These are phyloP conservation scores for Wickerhamomyces pijperi DNA, from an alignment of 805 yeast genomes.

Conservation along the genomic window DNA sequence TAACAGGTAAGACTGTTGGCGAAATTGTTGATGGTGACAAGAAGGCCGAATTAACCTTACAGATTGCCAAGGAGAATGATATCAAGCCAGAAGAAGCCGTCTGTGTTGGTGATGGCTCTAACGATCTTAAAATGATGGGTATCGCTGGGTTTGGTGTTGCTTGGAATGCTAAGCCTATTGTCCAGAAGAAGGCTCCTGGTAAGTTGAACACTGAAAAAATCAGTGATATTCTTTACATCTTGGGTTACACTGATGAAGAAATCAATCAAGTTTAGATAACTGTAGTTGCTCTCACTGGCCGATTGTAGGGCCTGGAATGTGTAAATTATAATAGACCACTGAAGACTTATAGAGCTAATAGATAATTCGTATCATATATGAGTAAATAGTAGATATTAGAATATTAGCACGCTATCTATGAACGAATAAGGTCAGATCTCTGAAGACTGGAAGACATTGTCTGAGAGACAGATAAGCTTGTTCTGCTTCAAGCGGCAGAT, in stretches of 20 bases:
- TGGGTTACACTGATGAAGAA: constrained; percentile 61
- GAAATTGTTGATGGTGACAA: constrained; percentile 76
- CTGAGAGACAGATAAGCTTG: no score
- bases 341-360: no score
- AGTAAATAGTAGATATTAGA: no score
- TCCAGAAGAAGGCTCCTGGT: constrained; percentile 74
- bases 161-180: constrained; percentile 94
- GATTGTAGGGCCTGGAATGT: no score
- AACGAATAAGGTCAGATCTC: no score
- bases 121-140: constrained; percentile 87
- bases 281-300: neutral
- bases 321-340: no score
- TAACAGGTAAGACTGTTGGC: constrained; percentile 74
- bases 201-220: constrained; percentile 66
- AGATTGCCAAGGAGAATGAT: constrained; percentile 44
- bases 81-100: constrained; percentile 44
- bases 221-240: constrained; percentile 65
- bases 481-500: no score
- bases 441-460: no score
- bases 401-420: no score
- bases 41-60: constrained; percentile 63
- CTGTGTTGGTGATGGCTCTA: constrained; percentile 97
- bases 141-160: constrained; percentile 91
- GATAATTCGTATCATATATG: no score
- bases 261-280: constrained; percentile 18